These are phyloP conservation scores for Odontarrhena argentea DNA, from an alignment of 345 rosid genomes.

Conservation along the genomic window DNA sequence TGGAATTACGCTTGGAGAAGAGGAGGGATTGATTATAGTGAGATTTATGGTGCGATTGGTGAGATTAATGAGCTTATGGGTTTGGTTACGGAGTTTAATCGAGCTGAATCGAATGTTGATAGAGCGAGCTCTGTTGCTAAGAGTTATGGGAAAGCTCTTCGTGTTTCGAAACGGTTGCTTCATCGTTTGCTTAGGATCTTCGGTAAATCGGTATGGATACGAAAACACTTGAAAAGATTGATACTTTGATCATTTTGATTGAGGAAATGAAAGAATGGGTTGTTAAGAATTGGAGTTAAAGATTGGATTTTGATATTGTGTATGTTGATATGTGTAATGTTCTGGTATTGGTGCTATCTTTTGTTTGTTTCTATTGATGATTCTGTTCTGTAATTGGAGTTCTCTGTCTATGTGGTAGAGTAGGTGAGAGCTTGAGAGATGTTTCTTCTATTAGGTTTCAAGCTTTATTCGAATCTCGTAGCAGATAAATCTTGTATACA, in stretches of 20 bases:
- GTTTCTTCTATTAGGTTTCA: neutral
- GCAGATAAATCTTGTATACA: too few relatives aligned
- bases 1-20: constrained; percentile 78
- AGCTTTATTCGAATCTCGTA: too few relatives aligned
- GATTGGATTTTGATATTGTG: neutral
- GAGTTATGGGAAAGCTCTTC: constrained; percentile 56
- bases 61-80: constrained; percentile 65
- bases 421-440: neutral
- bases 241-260: neutral
- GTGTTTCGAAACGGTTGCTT: constrained; percentile 51
- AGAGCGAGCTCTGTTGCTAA: constrained; percentile 53
- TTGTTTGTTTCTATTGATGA: neutral
- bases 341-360: neutral
- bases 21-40: constrained; percentile 48
- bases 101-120: constrained; percentile 50
- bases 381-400: neutral
- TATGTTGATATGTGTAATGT: neutral
- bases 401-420: constrained; percentile 1
- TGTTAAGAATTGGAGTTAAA: neutral
- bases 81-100: constrained; percentile 49
- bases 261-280: neutral
- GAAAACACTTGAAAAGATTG: neutral
- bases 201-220: constrained; percentile 52
- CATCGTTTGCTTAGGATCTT: constrained; percentile 56
- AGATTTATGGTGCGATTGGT: constrained; percentile 54